Evolutionary conservation across 805 yeast species (phyloP).

Genomic region (Candida silvicultrix): DNA sequence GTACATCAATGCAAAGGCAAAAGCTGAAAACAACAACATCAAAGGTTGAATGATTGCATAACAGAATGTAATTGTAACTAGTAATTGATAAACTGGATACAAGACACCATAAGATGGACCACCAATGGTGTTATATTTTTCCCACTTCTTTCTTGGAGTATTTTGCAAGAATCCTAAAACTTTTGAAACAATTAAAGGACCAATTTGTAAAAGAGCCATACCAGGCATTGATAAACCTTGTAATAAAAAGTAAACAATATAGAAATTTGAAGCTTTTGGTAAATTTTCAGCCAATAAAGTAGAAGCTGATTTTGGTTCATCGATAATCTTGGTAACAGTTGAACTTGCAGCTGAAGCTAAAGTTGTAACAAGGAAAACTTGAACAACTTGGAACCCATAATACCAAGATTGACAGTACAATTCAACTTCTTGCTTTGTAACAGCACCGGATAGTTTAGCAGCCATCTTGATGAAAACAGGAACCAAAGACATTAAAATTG

Average conservation of each 20-base stretch:
- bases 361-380: constrained; percentile 82
- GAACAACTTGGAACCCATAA: constrained; percentile 86
- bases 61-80: constrained; percentile 64
- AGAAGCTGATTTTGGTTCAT: constrained; percentile 69
- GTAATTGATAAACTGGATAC: constrained; percentile 72
- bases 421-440: constrained; percentile 70
- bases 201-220: constrained; percentile 72
- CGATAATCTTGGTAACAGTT: constrained; percentile 61
- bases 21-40: constrained; percentile 57
- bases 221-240: constrained; percentile 77
- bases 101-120: constrained; percentile 75
- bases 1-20: constrained; percentile 51
- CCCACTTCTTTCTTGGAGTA: constrained; percentile 93
- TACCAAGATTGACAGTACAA: constrained; percentile 82
- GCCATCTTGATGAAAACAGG: constrained; percentile 76
- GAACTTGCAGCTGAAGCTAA: constrained; percentile 77
- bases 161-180: constrained; percentile 70
- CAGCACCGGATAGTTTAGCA: constrained; percentile 70
- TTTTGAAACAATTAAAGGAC: constrained; percentile 63
- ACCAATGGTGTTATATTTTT: constrained; percentile 55
- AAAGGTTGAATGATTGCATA: constrained; percentile 80
- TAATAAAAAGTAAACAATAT: constrained; percentile 73
- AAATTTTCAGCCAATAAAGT: constrained; percentile 63
- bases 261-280: constrained; percentile 90
- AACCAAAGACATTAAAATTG: constrained; percentile 77